Evolutionary conservation across 2,329 filamentous ascomycete genomes (phyloP).

Genomic region (Didymella arachidicola): DNA sequence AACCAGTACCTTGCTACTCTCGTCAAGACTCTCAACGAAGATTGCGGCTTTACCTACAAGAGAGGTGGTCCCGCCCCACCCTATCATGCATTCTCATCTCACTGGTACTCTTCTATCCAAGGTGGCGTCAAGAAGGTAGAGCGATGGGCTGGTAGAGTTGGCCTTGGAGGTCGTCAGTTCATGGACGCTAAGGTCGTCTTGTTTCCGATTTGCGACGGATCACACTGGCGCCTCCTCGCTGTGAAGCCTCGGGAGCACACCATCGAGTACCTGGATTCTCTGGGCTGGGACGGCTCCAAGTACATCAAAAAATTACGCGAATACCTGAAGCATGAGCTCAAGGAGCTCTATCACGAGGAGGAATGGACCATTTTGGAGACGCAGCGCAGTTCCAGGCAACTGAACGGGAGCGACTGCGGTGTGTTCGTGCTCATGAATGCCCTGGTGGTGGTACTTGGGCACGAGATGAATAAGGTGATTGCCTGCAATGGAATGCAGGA

Average conservation of each 20-base stretch:
- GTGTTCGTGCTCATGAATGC: constrained; percentile 78
- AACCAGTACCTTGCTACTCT: constrained; percentile 71
- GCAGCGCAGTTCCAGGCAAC: constrained; percentile 61
- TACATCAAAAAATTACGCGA: constrained; percentile 43
- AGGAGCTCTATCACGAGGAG: constrained; percentile 60
- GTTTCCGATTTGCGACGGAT: constrained; percentile 69
- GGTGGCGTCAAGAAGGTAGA: constrained; percentile 38
- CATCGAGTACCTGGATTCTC: constrained; percentile 74
- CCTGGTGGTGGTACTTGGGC: constrained; percentile 61
- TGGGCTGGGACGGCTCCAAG: constrained; percentile 56
- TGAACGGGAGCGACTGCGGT: constrained; percentile 78
- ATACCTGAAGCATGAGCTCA: constrained; percentile 68
- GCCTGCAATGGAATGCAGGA: constrained; percentile 62
- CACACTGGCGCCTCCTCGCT: constrained; percentile 76
- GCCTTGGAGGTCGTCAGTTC: constrained; percentile 60
- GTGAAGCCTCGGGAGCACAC: constrained; percentile 67
- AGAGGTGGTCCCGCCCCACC: constrained; percentile 64
- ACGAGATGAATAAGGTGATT: constrained; percentile 55
- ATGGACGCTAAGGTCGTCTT: constrained; percentile 72
- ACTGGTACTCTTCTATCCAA: constrained; percentile 67
- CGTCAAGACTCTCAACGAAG: constrained; percentile 65
- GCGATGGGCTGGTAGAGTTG: constrained; percentile 58
- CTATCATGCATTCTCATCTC: constrained; percentile 69
- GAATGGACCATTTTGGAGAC: constrained; percentile 68
- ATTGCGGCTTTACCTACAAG: constrained; percentile 63